phyloP scores from a whole-genome alignment of 208 protist genomes.

The Vickermania ingenoplastis region DNA sequence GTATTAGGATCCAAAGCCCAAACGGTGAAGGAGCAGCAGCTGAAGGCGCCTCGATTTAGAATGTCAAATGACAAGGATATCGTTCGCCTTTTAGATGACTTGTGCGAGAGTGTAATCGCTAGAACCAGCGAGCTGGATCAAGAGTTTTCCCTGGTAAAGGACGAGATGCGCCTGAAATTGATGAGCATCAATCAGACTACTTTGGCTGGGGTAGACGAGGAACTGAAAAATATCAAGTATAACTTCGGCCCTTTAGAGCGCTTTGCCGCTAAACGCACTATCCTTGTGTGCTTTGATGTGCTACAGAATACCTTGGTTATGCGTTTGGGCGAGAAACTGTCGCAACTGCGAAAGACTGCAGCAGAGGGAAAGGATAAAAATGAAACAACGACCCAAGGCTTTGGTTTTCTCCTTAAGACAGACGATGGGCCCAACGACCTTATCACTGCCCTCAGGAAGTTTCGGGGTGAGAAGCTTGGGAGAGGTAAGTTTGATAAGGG shows the following conservation, averaged over 20 bases:
- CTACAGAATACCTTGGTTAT: not conserved
- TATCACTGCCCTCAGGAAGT: not conserved
- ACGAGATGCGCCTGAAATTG: not conserved
- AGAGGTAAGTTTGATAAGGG: conserved; percentile 1
- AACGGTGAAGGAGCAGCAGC: not conserved
- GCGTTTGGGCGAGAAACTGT: not conserved
- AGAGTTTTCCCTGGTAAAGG: not conserved
- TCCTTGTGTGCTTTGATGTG: not conserved
- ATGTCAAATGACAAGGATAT: not conserved
- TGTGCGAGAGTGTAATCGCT: not conserved
- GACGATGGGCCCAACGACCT: not conserved
- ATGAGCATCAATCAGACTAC: conserved; percentile 2
- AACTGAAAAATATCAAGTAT: not conserved
- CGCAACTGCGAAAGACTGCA: not conserved
- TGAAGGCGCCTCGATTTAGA: not conserved
- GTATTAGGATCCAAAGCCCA: not conserved
- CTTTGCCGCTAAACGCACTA: not conserved
- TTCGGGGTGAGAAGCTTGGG: not conserved
- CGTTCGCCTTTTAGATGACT: not conserved
- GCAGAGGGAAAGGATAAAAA: not conserved
- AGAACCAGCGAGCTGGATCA: conserved; percentile 1
- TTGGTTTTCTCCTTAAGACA: not conserved
- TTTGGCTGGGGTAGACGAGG: not conserved
- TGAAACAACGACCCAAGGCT: no score
- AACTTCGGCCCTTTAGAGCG: not conserved